Evolutionary conservation across 208 protist genomes (phyloP).

Genomic region (Trypanosoma lewisi): DNA sequence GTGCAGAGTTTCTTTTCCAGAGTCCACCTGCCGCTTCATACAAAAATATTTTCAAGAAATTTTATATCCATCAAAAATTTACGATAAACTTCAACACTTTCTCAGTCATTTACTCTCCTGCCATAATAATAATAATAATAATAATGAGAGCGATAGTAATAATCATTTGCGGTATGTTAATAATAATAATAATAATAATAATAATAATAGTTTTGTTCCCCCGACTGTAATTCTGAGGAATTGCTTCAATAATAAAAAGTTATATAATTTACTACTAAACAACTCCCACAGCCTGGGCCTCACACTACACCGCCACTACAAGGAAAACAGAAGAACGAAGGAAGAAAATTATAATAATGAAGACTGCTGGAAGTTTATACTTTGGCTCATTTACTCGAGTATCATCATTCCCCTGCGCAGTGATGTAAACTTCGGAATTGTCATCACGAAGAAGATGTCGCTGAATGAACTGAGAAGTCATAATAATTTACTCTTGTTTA

Average conservation of each 20-base stretch:
- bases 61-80: conserved; percentile 18
- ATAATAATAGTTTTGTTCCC: conserved; percentile 17
- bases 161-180: conserved; percentile 30
- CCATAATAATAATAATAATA: too few species aligned
- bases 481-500: too few species aligned
- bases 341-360: too few species aligned
- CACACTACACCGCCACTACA: conserved; percentile 28
- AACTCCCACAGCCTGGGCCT: conserved; percentile 27
- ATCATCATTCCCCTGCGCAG: conserved; percentile 25
- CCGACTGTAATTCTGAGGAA: conserved; percentile 13
- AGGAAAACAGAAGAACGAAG: conserved; percentile 17
- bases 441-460: too few species aligned
- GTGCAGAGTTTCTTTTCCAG: conserved; percentile 27
- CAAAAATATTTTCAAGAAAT: conserved; percentile 27
- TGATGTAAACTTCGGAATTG: conserved; percentile 23
- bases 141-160: too few species aligned
- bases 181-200: conserved; percentile 18
- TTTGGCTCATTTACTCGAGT: conserved; percentile 31
- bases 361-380: conserved; percentile 31
- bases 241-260: conserved; percentile 21
- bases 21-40: conserved; percentile 22
- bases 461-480: too few species aligned
- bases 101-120: too few species aligned
- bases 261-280: conserved; percentile 25
- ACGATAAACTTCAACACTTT: too few species aligned